Percentiles rank a stretch among this genome's conserved stretches.
Conservation (phyloP, 192 early-diverging fungal species). For the Gorgonomyces haynaldii region DNA sequence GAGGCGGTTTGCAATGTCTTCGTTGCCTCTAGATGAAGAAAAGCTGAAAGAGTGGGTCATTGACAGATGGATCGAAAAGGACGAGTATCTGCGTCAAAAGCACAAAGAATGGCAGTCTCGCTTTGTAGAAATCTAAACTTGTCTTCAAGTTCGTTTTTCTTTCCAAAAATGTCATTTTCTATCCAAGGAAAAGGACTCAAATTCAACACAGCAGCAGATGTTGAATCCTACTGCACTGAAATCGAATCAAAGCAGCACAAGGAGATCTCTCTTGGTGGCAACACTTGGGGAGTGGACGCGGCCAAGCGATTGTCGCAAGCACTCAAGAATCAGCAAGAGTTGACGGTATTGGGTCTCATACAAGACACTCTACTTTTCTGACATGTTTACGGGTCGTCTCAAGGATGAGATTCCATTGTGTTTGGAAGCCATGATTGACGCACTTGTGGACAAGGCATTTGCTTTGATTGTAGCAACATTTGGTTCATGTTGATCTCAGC, state of each 20-base stretch:
- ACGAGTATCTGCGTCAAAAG: too few species aligned
- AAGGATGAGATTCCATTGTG: conserved; percentile 78
- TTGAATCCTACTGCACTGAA: conserved; percentile 59
- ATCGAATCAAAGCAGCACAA: conserved; percentile 55
- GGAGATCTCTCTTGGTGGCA: conserved; percentile 69
- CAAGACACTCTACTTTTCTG: conserved; percentile 61
- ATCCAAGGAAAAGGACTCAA: conserved; percentile 82
- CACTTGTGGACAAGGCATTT: conserved; percentile 59
- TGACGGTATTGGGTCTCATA: not conserved
- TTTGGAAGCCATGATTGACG: conserved; percentile 70
- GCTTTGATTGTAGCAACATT: conserved; percentile 19
- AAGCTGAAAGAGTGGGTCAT: too few species aligned
- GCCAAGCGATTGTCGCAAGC: conserved; percentile 57
- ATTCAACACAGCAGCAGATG: conserved; percentile 73
- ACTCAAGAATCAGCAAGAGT: conserved; percentile 31
- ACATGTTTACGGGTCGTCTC: conserved; percentile 91
- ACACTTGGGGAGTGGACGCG: conserved; percentile 89
- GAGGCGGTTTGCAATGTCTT: too few species aligned
- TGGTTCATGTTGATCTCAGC: conserved; percentile 63
- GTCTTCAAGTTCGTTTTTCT: too few species aligned
- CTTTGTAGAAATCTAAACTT: too few species aligned
- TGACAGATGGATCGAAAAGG: too few species aligned
- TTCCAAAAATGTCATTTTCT: conserved; percentile 37
- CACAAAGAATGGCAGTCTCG: too few species aligned
- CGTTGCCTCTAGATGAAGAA: too few species aligned